Percentiles rank a stretch among this genome's conserved stretches.
These are phyloP conservation scores for Talaromyces sp. DNA, from an alignment of 2,329 filamentous ascomycete genomes.

Conservation along the genomic window DNA sequence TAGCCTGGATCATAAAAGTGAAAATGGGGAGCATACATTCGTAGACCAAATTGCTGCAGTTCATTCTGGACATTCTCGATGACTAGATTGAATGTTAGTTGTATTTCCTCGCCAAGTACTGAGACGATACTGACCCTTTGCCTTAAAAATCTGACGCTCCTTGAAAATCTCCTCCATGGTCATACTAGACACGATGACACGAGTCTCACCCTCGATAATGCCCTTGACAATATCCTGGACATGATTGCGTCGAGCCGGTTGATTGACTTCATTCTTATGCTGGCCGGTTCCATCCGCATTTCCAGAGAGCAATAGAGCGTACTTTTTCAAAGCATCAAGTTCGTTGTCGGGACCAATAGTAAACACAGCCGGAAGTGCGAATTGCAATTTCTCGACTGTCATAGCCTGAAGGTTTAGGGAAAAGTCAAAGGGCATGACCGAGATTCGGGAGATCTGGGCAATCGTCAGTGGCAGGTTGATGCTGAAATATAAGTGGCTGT, in stretches of 20 bases:
- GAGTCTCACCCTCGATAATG: conserved; percentile 84
- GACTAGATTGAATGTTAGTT: conserved; percentile 39
- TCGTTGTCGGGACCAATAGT: conserved; percentile 79
- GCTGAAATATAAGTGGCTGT: background rate
- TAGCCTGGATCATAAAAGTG: background rate
- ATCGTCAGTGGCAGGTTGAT: background rate
- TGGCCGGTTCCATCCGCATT: conserved; percentile 47
- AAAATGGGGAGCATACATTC: conserved; percentile 51
- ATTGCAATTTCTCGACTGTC: conserved; percentile 84
- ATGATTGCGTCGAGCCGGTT: conserved; percentile 55
- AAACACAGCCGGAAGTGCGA: conserved; percentile 77
- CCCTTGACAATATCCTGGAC: conserved; percentile 84
- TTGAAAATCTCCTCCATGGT: conserved; percentile 91
- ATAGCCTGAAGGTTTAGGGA: conserved; percentile 79
- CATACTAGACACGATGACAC: conserved; percentile 79
- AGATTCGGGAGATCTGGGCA: conserved; percentile 35
- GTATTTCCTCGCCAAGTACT: background rate
- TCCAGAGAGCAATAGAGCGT: conserved; percentile 73
- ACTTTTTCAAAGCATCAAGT: conserved; percentile 69
- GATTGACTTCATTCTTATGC: conserved; percentile 38
- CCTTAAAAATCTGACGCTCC: conserved; percentile 73
- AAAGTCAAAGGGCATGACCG: conserved; percentile 64
- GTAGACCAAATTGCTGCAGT: conserved; percentile 74
- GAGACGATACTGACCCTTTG: conserved; percentile 47
- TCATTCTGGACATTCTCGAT: conserved; percentile 75